Evolutionary conservation across 1,284 basidiomycete genomes (phyloP), one percentile per base, ranked within the genome.

Genomic region (Bjerkandera adusta): DNA sequence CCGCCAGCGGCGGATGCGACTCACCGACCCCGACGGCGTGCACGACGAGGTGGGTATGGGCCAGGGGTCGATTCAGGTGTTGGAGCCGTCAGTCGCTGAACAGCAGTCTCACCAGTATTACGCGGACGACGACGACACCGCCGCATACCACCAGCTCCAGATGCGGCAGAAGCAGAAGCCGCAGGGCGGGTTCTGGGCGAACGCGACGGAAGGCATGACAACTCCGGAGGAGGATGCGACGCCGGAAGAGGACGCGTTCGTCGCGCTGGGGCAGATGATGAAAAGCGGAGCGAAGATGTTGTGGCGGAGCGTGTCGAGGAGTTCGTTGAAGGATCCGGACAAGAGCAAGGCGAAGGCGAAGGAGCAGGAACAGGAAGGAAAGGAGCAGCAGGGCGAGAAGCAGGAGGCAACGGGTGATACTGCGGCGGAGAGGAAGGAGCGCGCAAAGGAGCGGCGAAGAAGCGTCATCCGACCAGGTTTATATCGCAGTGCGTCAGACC

Each of bases 261-360:
- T 55, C 3, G 55, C 57, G 36, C 51, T 65, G 3, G 63, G 63
- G 12, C 49, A 51, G 51, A 49, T 62, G 27, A 45, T 65, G 11
- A 60, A 60, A 51, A 60, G 59, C 32, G 60, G 59, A 13, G 57
- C 57, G 16, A 56, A 55, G 51, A 48, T 49, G 18, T 47, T 65
- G 8, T 62, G 57, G 56, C 51, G 57, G 43, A 55, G 57, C 30
- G 47, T 61, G 38, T 61, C 61, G 22, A 48, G 52, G 48, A 56
- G 55, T 34, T 49, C 57, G 20, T 2, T 36, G 42, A 41, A 32
- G 34, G 54, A 36, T 29, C 45, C 18, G 27, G 43, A 37, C 34
- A 37, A 4, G 30, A 20, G 21, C 27, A 29, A 6, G 43, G 12
- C 24, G 42, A 33, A 20, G 40, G 22, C 4, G 45, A 6, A 4